Evolutionary conservation across 2,329 filamentous ascomycete species (phyloP), one percentile per base, ranked within the genome.

Genomic region (Mycosphaerella sp.): DNA sequence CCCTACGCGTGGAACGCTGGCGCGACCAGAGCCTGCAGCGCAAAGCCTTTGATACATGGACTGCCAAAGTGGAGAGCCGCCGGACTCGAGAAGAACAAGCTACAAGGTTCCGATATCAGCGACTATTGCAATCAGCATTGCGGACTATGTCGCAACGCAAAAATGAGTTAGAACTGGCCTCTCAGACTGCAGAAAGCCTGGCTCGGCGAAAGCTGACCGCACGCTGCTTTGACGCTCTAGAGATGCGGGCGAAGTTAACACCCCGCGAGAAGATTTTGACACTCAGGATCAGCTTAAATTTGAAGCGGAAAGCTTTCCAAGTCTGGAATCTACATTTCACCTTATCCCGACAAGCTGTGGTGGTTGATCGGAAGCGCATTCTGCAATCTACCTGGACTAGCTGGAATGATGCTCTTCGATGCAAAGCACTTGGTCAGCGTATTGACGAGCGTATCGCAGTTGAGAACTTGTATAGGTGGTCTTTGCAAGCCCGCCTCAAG

Each of bases 401-500:
- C 9, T 86, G 83, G 83, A 85, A 84, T 58, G 80, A 85, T 61
- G 71, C 72, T 12, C 72, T 84, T 12, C 79, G 82, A 14, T 77
- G 74, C 57, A 73, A 77, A 60, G 75, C 76, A 12, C 67, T 85
- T 1, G 70, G 69, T 46, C 70, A 74, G 17, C 76, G 75, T 11
- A 79, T 83, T 45, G 74, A 83, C 58, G 76, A 80, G 58, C 76
- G 82, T 3, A 59, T 83, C 40, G 70, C 80, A 41, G 69, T 79
- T 31, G 76, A 84, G 62, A 68, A 73, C 6, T 70, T 85, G 57
- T 83, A 83, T 66, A 81, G 76, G 66, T 85, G 81, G 82, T 74
- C 79, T n/a, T 63, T 85, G 31, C 75, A 77, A 34, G 76, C 72
- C 17, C 66, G 74, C 38, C 64, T 70, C 5, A 68, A 68, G 3